Evolutionary conservation across 2,329 filamentous ascomycete species (phyloP).

Genomic region (Aspergillus udagawae): DNA sequence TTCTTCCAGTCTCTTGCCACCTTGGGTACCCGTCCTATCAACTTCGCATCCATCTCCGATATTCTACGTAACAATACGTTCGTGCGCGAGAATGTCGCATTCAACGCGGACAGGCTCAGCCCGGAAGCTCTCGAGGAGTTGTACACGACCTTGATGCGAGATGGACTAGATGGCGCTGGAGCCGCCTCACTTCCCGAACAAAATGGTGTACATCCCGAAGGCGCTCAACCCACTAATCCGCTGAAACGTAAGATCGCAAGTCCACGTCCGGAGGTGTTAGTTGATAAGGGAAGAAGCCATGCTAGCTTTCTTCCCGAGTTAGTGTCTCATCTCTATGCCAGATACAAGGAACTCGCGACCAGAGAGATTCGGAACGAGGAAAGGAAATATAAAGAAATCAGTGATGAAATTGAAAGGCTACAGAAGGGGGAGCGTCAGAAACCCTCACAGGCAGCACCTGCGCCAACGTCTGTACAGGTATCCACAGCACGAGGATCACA

Average conservation of each 20-base stretch:
- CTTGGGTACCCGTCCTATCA: conserved; percentile 61
- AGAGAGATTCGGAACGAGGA: conserved; percentile 72
- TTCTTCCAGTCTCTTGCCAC: conserved; percentile 75
- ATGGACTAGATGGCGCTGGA: conserved; percentile 58
- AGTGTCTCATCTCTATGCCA: conserved; percentile 68
- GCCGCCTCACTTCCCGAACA: conserved; percentile 27
- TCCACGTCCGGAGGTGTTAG: conserved; percentile 60
- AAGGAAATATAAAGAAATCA: conserved; percentile 58
- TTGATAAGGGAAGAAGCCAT: conserved; percentile 61
- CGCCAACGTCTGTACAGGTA: conserved; percentile 1
- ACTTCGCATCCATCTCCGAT: conserved; percentile 70
- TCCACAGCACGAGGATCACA: conserved; percentile 4
- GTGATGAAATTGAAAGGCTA: conserved; percentile 65
- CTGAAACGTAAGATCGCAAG: conserved; percentile 72
- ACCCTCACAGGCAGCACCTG: conserved; percentile 4
- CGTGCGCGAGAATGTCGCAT: conserved; percentile 65
- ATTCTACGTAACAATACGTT: conserved; percentile 69
- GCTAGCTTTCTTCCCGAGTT: conserved; percentile 65
- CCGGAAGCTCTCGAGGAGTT: conserved; percentile 75
- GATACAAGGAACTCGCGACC: conserved; percentile 68
- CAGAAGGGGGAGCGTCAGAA: conserved; percentile 58
- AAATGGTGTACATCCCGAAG: conserved; percentile 24
- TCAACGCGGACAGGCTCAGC: conserved; percentile 69
- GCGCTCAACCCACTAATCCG: conserved; percentile 45
- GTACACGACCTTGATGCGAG: conserved; percentile 70